phyloP scores from a whole-genome alignment of 2,329 filamentous ascomycete genomes.

The Hirsutella thompsonii region DNA sequence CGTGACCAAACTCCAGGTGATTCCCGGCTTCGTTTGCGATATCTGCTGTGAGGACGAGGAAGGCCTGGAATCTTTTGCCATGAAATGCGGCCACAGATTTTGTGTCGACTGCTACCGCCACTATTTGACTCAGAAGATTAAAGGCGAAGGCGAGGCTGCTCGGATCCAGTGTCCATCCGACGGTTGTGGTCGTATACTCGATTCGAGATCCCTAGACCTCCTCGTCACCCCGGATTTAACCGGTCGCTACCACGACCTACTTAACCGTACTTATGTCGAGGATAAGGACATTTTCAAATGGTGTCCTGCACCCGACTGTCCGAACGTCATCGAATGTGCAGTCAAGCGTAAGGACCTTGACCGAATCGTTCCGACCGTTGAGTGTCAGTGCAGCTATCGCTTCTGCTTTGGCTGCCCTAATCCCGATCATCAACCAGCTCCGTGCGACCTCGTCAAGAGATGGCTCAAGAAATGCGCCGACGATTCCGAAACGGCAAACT shows the following conservation, averaged over 20 bases:
- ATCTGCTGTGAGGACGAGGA: conserved; percentile 90
- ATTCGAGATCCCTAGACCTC: conserved; percentile 75
- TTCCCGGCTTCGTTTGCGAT: conserved; percentile 76
- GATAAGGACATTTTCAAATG: conserved; percentile 93
- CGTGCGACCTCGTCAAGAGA: conserved; percentile 79
- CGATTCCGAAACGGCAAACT: conserved; percentile 96
- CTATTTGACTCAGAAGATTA: conserved; percentile 86
- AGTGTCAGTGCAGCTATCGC: conserved; percentile 68
- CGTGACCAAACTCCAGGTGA: conserved; percentile 54
- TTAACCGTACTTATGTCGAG: conserved; percentile 92
- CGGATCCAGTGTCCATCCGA: conserved; percentile 88
- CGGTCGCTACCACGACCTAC: conserved; percentile 64
- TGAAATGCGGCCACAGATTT: conserved; percentile 91
- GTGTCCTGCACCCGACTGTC: conserved; percentile 96
- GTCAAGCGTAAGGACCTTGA: conserved; percentile 81
- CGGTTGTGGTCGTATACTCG: conserved; percentile 78
- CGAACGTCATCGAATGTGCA: conserved; percentile 78
- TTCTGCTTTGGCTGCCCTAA: conserved; percentile 95
- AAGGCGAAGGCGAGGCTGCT: conserved; percentile 87
- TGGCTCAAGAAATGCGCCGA: conserved; percentile 99
- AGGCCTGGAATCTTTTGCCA: conserved; percentile 70
- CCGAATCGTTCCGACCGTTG: conserved; percentile 78
- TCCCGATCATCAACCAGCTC: conserved; percentile 83
- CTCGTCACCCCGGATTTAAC: conserved; percentile 48
- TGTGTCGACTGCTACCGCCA: conserved; percentile 87